Evolutionary conservation across 257 asterid species (phyloP).

Genomic region (Nicotiana tomentosiformis): DNA sequence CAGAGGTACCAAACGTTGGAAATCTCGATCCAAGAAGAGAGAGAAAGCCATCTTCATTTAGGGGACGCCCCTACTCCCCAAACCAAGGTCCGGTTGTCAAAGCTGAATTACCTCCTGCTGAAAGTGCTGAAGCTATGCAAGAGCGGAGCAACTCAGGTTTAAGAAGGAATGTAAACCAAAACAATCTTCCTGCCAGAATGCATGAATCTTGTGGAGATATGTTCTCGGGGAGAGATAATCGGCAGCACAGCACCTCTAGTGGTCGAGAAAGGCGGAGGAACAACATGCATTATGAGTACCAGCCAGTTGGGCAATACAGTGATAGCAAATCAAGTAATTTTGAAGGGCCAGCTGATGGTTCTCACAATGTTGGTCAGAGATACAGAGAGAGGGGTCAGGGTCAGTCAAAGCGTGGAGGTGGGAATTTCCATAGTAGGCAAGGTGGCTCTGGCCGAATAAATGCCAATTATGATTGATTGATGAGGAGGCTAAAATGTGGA

Average conservation of each 20-base stretch:
- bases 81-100: constrained; percentile 38
- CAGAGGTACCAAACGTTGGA: not conserved
- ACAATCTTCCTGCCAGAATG: constrained; percentile 37
- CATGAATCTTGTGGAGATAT: constrained; percentile 62
- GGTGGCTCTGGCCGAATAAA: constrained; percentile 34
- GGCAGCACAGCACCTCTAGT: constrained; percentile 29
- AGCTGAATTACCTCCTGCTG: constrained; percentile 28
- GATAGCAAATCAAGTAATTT: constrained; percentile 33
- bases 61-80: constrained; percentile 47
- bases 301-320: constrained; percentile 63
- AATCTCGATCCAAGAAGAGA: constrained; percentile 27
- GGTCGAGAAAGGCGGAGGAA: constrained; percentile 57
- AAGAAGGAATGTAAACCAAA: constrained; percentile 48
- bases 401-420: constrained; percentile 53
- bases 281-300: constrained; percentile 64
- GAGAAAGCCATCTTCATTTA: constrained; percentile 43
- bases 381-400: constrained; percentile 59
- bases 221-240: constrained; percentile 37
- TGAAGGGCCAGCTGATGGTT: constrained; percentile 45
- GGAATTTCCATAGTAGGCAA: constrained; percentile 47
- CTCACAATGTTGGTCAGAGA: constrained; percentile 33
- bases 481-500: constrained; percentile 22
- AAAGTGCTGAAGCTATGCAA: constrained; percentile 26
- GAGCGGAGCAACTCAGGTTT: constrained; percentile 42
- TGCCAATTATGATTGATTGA: constrained; percentile 42